Base-by-base conservation (phyloP, 768 basidiomycete genomes). In the Suillus paluster region DNA sequence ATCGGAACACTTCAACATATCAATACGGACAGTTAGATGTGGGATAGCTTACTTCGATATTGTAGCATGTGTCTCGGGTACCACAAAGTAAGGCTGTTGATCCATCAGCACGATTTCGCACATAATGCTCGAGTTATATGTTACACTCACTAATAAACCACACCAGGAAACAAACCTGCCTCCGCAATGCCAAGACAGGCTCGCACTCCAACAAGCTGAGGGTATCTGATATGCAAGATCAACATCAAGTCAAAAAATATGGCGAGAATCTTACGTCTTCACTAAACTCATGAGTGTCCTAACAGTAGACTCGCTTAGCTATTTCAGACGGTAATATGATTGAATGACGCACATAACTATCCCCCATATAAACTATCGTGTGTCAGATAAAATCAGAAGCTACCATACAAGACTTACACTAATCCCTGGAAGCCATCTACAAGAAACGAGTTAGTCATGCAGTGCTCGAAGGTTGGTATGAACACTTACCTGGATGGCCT, bases 101-200 rank as follows among this genome's bases (percentile, higher is more conserved):
- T 21, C 6, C 2, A 15, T 61, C 3, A 60, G 23, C 10, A n/a
- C 19, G 10, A n/a, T 8, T 19, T 30, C 34, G 9, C 5, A 36
- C 5, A 23, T 9, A 19, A 2, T 2, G 6, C 21, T 19, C 9
- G 21, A 49, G 27, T 7, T 11, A 48, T 36, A 71, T 81, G 27
- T 7, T 11, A 48, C 33, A 71, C 82, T 49, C 59, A 90, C 89
- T 89, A 91, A 76, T 89, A 92, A 0, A 84, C 82, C 12, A 91
- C 87, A 30, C 89, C 89, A 12, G 90, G 90, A 71, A 88, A 91
- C 11, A 90, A 69, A 4, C 90, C 89, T 5, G 88, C 86, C 73
- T 92, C 90, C 0, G 87, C 83, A 3, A 88, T 68, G 3, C 90
- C 90, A 0, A 91, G 82, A 62, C 81, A 83, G 8, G 86, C 73